A percentile compares a stretch with the other conserved stretches of the same genome.
phyloP scores from a whole-genome alignment of 768 basidiomycete species.

The Boletus subparvulus region DNA sequence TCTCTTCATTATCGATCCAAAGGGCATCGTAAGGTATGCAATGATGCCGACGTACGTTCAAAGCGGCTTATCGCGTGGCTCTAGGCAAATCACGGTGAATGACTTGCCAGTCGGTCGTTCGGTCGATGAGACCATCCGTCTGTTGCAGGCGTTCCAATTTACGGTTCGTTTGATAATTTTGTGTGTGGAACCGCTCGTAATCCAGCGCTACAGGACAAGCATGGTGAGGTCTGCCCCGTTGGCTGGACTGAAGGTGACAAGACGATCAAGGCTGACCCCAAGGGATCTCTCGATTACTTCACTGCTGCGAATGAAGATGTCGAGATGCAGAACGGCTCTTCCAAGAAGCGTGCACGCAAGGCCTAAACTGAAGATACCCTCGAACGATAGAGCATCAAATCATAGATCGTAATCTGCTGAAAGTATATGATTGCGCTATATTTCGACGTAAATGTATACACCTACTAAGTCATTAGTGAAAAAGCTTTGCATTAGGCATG shows the following conservation, averaged over 20 bases:
- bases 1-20: constrained; percentile 83
- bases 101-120: constrained; percentile 95
- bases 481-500: not conserved
- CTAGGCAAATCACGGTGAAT: constrained; percentile 82
- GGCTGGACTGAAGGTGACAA: constrained; percentile 83
- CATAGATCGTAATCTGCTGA: not conserved
- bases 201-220: constrained; percentile 51
- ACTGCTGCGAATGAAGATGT: constrained; percentile 27
- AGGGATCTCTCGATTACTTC: constrained; percentile 76
- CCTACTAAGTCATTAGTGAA: not conserved
- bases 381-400: not conserved
- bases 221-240: constrained; percentile 92
- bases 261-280: constrained; percentile 82
- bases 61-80: not conserved
- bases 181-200: not conserved
- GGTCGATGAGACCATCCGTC: constrained; percentile 88
- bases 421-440: not conserved
- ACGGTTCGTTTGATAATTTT: constrained; percentile 46
- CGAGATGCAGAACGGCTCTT: constrained; percentile 38
- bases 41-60: not conserved
- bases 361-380: constrained; percentile 33
- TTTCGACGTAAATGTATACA: not conserved
- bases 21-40: constrained; percentile 65
- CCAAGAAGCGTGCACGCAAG: constrained; percentile 60
- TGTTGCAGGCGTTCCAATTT: constrained; percentile 93